Percentiles rank a stretch among this genome's conserved stretches.
Conservation (phyloP, 2,329 filamentous ascomycete species). For the Talaromyces piceae region DNA sequence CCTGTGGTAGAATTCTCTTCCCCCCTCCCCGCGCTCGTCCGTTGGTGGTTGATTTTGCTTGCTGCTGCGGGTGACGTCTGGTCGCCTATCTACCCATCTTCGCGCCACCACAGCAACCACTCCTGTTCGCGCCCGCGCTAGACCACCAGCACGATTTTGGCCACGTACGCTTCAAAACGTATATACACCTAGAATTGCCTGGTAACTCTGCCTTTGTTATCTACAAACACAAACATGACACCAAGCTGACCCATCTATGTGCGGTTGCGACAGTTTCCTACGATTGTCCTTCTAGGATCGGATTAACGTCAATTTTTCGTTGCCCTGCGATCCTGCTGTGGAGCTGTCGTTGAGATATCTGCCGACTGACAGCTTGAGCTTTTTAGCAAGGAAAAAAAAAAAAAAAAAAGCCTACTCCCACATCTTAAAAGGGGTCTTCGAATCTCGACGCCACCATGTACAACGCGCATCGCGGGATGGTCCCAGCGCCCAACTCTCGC, state of each 20-base stretch:
- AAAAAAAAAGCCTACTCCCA: too few species aligned
- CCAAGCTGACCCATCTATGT: background rate
- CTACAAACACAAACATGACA: background rate
- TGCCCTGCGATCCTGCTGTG: background rate
- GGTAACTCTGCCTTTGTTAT: background rate
- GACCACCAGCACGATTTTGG: background rate
- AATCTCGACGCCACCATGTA: constrained; percentile 63
- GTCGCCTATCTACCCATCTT: constrained; percentile 7
- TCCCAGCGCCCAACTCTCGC: constrained; percentile 61
- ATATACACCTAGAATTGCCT: too few species aligned
- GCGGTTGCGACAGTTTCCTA: background rate
- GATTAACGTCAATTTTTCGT: background rate
- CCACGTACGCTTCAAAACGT: background rate
- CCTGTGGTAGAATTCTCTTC: background rate
- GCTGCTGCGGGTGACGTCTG: background rate
- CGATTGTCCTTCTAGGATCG: background rate
- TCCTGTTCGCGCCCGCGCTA: background rate
- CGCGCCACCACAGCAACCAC: background rate
- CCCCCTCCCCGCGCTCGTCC: background rate
- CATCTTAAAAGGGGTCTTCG: too few species aligned
- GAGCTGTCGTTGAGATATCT: background rate
- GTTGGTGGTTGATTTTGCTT: background rate
- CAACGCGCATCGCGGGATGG: constrained; percentile 76
- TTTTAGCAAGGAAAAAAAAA: too few species aligned
- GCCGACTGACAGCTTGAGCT: background rate